Percentiles rank a stretch among this genome's conserved stretches.
Evolutionary conservation across 306 rosid species (phyloP).

Genomic region (Nissolia schottii): DNA sequence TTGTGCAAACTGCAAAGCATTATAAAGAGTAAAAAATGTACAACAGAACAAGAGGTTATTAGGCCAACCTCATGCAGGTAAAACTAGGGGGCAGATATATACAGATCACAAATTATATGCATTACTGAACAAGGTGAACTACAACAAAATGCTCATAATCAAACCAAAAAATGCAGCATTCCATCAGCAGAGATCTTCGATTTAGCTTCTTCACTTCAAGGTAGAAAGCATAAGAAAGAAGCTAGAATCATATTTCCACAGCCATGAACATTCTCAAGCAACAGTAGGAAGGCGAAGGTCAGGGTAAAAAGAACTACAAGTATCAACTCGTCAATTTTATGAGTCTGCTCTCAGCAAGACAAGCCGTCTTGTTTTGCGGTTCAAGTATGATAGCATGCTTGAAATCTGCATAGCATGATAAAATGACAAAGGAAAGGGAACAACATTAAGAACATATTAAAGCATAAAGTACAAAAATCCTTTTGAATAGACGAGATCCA

Average conservation of each 20-base stretch:
- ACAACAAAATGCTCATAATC: conserved; percentile 10
- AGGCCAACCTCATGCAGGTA: too few relatives aligned
- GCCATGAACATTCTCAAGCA: conserved; percentile 9
- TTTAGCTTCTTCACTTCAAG: not conserved
- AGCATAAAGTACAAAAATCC: not conserved
- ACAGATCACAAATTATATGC: not conserved
- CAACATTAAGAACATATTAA: not conserved
- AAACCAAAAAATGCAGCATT: conserved; percentile 17
- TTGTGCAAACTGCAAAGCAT: too few relatives aligned
- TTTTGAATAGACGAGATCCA: not conserved
- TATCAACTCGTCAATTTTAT: conserved; percentile 50
- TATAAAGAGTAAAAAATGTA: too few relatives aligned
- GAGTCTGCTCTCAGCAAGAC: conserved; percentile 55
- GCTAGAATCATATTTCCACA: not conserved
- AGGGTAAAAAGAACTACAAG: not conserved
- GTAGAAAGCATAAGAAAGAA: not conserved
- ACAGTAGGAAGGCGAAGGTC: not conserved
- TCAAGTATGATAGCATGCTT: conserved; percentile 81
- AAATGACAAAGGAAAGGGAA: conserved; percentile 8
- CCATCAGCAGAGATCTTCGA: not conserved
- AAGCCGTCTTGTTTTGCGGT: conserved; percentile 73
- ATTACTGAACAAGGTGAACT: not conserved
- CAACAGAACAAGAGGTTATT: too few relatives aligned
- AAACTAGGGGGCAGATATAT: too few relatives aligned
- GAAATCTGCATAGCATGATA: conserved; percentile 55